Evolutionary conservation across 352 stramenopile species (phyloP).

Genomic region (Pythium chondricola): DNA sequence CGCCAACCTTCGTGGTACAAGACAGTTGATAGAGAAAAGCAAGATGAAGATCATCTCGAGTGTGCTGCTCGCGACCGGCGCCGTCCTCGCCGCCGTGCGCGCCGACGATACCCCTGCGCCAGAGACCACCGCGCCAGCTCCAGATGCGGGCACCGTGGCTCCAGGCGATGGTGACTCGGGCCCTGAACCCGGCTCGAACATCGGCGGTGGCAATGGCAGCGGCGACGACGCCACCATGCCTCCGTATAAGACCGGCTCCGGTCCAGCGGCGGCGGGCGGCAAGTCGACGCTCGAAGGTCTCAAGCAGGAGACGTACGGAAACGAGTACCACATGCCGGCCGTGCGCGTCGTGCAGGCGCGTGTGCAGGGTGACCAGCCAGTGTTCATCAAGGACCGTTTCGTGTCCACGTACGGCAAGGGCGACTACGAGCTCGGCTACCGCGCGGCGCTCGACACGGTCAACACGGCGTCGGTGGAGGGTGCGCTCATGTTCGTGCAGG

Average conservation of each 20-base stretch:
- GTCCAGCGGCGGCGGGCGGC: neutral
- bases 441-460: constrained; percentile 21
- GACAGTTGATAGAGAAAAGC: no score
- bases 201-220: neutral
- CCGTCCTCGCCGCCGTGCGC: neutral
- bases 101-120: neutral
- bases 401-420: constrained; percentile 38
- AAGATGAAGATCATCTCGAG: no score
- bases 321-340: constrained; percentile 49
- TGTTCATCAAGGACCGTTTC: constrained; percentile 38
- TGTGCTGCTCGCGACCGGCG: neutral
- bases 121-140: neutral
- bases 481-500: constrained; percentile 16
- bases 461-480: constrained; percentile 25
- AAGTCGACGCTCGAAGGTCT: neutral
- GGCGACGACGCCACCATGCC: neutral
- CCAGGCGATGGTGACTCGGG: neutral
- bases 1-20: no score
- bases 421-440: constrained; percentile 2
- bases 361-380: constrained; percentile 56
- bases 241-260: neutral
- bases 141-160: neutral
- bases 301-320: constrained; percentile 7
- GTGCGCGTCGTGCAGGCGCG: constrained; percentile 55
- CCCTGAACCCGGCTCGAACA: no score